phyloP scores from a whole-genome alignment of 768 basidiomycete genomes.

The Rhodocollybia butyracea region DNA sequence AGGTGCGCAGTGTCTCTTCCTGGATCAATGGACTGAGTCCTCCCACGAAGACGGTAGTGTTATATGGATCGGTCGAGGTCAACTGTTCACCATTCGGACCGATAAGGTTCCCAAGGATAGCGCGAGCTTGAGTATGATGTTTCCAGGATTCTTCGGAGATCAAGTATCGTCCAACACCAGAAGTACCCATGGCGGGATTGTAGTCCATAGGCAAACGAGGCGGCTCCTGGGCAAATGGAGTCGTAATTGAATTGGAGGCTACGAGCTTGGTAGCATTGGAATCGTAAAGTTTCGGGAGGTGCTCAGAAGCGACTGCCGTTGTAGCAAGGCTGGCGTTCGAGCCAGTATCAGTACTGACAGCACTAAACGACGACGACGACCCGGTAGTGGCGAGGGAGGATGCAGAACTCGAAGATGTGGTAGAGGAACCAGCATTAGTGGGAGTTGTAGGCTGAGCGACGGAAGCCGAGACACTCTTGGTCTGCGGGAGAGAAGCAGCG shows the following conservation, averaged over 20 bases:
- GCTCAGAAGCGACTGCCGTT: conserved; percentile 42
- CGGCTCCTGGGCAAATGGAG: neutral
- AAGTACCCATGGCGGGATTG: conserved; percentile 20
- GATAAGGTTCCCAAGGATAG: conserved; percentile 78
- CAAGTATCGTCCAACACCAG: conserved; percentile 47
- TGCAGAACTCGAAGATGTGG: conserved; percentile 27
- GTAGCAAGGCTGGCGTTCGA: conserved; percentile 51
- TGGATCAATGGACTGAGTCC: conserved; percentile 85
- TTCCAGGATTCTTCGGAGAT: conserved; percentile 79
- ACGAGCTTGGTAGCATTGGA: conserved; percentile 29
- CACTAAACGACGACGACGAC: conserved; percentile 38
- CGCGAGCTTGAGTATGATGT: conserved; percentile 79
- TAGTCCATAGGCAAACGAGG: conserved; percentile 6
- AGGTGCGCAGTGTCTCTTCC: conserved; percentile 87
- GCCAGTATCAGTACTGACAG: conserved; percentile 45
- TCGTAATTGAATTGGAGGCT: conserved; percentile 13
- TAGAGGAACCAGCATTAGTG: conserved; percentile 19
- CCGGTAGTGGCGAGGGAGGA: conserved; percentile 22
- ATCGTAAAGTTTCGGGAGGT: conserved; percentile 45
- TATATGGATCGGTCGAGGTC: conserved; percentile 91
- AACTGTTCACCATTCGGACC: conserved; percentile 86
- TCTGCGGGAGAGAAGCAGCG: conserved; percentile 44
- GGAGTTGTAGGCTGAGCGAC: conserved; percentile 46
- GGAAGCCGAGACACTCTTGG: conserved; percentile 69
- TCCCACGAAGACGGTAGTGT: conserved; percentile 94